phyloP scores from a whole-genome alignment of 768 basidiomycete genomes.

The Trametopsis cervina region DNA sequence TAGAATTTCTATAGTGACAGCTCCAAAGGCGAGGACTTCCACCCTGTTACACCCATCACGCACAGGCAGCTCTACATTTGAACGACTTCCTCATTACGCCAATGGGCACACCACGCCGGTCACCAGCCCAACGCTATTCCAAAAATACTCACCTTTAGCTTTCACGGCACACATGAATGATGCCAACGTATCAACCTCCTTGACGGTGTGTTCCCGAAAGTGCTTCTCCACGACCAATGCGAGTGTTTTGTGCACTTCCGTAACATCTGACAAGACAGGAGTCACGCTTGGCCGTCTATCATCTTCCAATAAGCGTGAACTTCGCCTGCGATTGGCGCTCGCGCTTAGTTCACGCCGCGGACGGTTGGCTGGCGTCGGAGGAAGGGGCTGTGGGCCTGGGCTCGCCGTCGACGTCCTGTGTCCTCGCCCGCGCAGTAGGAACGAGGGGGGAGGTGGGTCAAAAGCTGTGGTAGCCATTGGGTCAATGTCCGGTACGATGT shows the following conservation, averaged over 20 bases:
- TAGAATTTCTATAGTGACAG: background rate
- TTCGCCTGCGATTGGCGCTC: conserved; percentile 49
- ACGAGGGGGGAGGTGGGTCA: conserved; percentile 65
- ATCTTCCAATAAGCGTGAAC: conserved; percentile 69
- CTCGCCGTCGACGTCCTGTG: conserved; percentile 35
- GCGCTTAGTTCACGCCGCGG: conserved; percentile 66
- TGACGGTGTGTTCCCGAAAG: conserved; percentile 57
- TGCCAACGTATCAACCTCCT: conserved; percentile 78
- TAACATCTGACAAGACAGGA: conserved; percentile 64
- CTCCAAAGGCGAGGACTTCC: background rate
- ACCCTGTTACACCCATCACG: background rate
- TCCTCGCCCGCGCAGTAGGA: conserved; percentile 44
- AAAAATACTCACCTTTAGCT: conserved; percentile 25
- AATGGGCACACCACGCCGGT: too few relatives aligned
- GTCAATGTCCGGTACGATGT: conserved; percentile 61
- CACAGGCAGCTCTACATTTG: too few relatives aligned
- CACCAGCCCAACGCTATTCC: too few relatives aligned
- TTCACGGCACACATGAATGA: conserved; percentile 75
- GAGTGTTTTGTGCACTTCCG: conserved; percentile 58
- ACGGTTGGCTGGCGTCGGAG: conserved; percentile 58
- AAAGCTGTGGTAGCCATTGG: conserved; percentile 62
- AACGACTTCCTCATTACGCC: too few relatives aligned
- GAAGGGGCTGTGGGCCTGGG: conserved; percentile 19
- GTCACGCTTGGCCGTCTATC: conserved; percentile 32
- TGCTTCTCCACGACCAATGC: conserved; percentile 69